phyloP scores from a whole-genome alignment of 1,284 basidiomycete genomes.

The Chiua sp. region DNA sequence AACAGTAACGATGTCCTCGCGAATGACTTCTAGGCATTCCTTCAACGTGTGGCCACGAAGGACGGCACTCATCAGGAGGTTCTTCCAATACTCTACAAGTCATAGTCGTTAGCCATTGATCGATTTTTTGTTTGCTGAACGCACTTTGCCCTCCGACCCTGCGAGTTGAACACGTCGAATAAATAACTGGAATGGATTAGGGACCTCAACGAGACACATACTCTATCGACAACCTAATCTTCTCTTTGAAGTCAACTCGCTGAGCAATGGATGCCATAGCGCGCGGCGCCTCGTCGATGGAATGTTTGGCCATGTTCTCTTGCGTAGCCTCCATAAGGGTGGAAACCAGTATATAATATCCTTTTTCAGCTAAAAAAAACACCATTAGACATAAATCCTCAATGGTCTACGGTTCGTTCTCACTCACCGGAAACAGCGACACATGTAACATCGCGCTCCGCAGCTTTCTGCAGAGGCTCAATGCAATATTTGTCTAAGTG shows the following conservation, averaged over 20 bases:
- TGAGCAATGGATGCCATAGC: slow-evolving; percentile 1
- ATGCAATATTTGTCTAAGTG: slow-evolving; percentile 10
- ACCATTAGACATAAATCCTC: neutral
- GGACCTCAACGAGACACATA: neutral
- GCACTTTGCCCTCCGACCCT: slow-evolving; percentile 34
- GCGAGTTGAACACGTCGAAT: neutral
- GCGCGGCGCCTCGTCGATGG: slow-evolving; percentile 2
- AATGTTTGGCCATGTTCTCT: slow-evolving; percentile 8
- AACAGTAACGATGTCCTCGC: slow-evolving; percentile 29
- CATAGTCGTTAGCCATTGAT: neutral
- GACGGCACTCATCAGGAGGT: slow-evolving; percentile 27
- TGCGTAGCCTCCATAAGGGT: slow-evolving; percentile 6
- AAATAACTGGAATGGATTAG: neutral
- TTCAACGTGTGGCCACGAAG: slow-evolving; percentile 21
- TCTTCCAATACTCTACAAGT: slow-evolving; percentile 35
- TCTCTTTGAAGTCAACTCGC: neutral
- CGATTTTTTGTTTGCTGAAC: neutral
- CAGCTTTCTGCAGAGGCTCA: neutral
- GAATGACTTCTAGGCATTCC: slow-evolving; percentile 29
- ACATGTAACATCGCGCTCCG: neutral
- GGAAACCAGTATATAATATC: slow-evolving; percentile 2
- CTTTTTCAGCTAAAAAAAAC: slow-evolving; percentile 4
- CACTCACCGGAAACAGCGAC: slow-evolving; percentile 18
- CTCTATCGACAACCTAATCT: neutral
- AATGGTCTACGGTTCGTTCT: neutral